These are phyloP conservation scores for Coprinopsis sp. DNA, from an alignment of 768 basidiomycete species.

Conservation along the genomic window DNA sequence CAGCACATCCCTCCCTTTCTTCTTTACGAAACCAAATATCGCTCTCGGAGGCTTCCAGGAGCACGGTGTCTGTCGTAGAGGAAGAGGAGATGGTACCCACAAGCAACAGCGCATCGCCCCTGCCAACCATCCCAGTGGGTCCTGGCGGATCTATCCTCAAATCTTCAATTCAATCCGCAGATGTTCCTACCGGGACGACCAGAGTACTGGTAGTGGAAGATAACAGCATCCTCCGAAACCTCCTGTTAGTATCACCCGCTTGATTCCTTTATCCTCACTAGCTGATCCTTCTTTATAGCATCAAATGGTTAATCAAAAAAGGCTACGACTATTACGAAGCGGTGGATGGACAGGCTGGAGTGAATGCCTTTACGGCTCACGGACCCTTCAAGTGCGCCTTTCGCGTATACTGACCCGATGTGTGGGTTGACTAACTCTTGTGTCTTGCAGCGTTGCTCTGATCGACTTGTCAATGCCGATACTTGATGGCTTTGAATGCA, in stretches of 20 bases:
- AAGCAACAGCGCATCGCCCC: constrained; percentile 22
- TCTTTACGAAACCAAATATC: neutral
- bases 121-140: constrained; percentile 50
- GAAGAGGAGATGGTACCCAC: neutral
- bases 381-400: constrained; percentile 81
- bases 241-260: constrained; percentile 54
- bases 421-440: constrained; percentile 3
- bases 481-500: constrained; percentile 63
- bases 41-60: neutral
- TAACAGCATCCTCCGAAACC: constrained; percentile 76
- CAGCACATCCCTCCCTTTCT: constrained; percentile 33
- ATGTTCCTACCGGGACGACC: constrained; percentile 38
- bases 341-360: constrained; percentile 81
- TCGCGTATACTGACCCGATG: neutral
- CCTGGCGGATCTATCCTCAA: constrained; percentile 65
- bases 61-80: neutral
- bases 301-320: constrained; percentile 70
- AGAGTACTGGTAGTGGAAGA: constrained; percentile 88
- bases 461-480: constrained; percentile 92
- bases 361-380: constrained; percentile 63
- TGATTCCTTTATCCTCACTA: neutral
- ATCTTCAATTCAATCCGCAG: constrained; percentile 51
- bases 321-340: constrained; percentile 76
- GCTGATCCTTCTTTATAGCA: constrained; percentile 24
- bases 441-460: constrained; percentile 61